phyloP scores from a whole-genome alignment of 2,329 filamentous ascomycete genomes.

The Colletotrichum zoysiae region DNA sequence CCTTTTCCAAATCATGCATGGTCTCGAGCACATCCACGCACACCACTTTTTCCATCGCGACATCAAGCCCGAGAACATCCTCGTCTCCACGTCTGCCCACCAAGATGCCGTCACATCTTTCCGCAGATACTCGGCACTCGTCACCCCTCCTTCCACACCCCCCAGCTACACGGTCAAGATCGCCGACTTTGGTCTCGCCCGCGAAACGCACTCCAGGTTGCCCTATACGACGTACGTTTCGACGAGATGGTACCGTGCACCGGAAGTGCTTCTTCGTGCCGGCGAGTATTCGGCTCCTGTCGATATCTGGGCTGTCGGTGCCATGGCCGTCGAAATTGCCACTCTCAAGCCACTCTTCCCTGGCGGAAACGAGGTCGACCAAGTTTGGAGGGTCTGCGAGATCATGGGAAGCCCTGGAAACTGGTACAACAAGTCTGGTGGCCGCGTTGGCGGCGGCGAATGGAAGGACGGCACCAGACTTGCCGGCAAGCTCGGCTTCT shows the following conservation, averaged over 20 bases:
- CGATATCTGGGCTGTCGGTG: slow-evolving; percentile 98
- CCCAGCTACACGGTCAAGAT: slow-evolving; percentile 97
- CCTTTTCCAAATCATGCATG: slow-evolving; percentile 95
- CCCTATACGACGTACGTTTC: slow-evolving; percentile 99
- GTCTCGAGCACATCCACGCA: slow-evolving; percentile 96
- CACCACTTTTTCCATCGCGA: slow-evolving; percentile 99
- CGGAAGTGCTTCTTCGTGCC: slow-evolving; percentile 91
- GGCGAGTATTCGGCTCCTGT: slow-evolving; percentile 98
- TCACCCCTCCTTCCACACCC: slow-evolving; percentile 95
- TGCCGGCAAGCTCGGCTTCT: slow-evolving; percentile 96
- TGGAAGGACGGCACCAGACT: slow-evolving; percentile 96
- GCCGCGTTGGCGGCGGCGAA: slow-evolving; percentile 91
- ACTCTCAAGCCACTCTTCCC: slow-evolving; percentile 97
- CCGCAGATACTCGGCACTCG: slow-evolving; percentile 90
- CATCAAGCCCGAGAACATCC: slow-evolving; percentile 98
- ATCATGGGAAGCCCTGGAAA: slow-evolving; percentile 99
- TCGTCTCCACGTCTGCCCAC: slow-evolving; percentile 90
- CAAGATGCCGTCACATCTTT: slow-evolving; percentile 85
- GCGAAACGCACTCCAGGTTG: slow-evolving; percentile 95
- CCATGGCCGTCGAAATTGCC: slow-evolving; percentile 98
- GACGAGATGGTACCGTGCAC: slow-evolving; percentile 97
- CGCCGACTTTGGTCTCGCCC: slow-evolving; percentile 96
- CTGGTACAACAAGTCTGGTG: slow-evolving; percentile 94
- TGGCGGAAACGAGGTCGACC: slow-evolving; percentile 97
- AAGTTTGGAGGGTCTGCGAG: slow-evolving; percentile 98